These are phyloP conservation scores for Epichloe glyceriae DNA, from an alignment of 2,329 filamentous ascomycete species.

Conservation along the genomic window DNA sequence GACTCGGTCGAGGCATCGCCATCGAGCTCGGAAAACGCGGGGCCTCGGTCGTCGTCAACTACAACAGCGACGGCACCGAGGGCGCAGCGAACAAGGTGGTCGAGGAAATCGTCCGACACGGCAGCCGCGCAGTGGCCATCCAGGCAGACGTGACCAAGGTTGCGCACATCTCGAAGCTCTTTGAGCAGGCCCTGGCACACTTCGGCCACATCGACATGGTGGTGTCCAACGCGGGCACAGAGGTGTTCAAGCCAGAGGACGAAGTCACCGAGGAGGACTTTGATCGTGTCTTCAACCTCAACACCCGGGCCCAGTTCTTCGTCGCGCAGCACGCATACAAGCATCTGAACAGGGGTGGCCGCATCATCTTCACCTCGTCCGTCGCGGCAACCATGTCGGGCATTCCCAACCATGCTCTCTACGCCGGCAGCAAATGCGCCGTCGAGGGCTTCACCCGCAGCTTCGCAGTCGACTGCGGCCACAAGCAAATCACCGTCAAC, in stretches of 20 bases:
- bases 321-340: conserved; percentile 59
- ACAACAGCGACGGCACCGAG: conserved; percentile 34
- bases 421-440: conserved; percentile 63
- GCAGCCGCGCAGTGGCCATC: conserved; percentile 49
- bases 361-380: conserved; percentile 60
- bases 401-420: conserved; percentile 59
- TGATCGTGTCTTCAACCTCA: conserved; percentile 57
- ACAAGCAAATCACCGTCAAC: conserved; percentile 56
- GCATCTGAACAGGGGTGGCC: conserved; percentile 52
- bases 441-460: conserved; percentile 66
- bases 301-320: conserved; percentile 59
- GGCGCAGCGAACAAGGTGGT: conserved; percentile 44
- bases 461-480: conserved; percentile 58
- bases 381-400: conserved; percentile 40
- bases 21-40: conserved; percentile 42
- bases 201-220: conserved; percentile 59
- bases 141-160: conserved; percentile 57
- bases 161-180: conserved; percentile 47
- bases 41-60: conserved; percentile 46
- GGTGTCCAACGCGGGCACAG: conserved; percentile 57
- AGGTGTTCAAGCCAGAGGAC: conserved; percentile 54
- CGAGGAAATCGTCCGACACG: conserved; percentile 39
- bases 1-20: conserved; percentile 47
- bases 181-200: conserved; percentile 47
- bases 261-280: conserved; percentile 59